These are phyloP conservation scores for Pythium rishiriense DNA, from an alignment of 352 stramenopile genomes.

Conservation along the genomic window DNA sequence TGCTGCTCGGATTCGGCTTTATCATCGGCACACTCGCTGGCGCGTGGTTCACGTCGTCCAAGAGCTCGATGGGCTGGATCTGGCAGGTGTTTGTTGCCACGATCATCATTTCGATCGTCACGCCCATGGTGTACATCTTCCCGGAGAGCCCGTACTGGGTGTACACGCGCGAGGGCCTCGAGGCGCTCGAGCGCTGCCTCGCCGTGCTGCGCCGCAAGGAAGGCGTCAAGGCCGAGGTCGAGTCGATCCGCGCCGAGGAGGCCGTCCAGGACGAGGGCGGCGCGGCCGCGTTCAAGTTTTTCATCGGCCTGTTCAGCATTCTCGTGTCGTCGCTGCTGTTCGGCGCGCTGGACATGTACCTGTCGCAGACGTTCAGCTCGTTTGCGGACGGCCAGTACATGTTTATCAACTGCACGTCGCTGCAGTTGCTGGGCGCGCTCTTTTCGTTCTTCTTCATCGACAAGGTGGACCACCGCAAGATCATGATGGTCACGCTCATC, in stretches of 20 bases:
- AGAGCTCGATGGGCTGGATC: constrained; percentile 76
- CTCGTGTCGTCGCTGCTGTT: constrained; percentile 67
- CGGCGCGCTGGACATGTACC: constrained; percentile 73
- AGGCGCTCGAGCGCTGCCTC: constrained; percentile 72
- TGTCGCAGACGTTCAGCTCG: constrained; percentile 56
- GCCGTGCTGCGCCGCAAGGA: constrained; percentile 77
- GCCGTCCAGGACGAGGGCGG: constrained; percentile 34
- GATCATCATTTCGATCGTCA: constrained; percentile 79
- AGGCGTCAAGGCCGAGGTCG: constrained; percentile 68
- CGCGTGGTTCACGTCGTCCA: constrained; percentile 70
- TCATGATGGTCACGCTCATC: constrained; percentile 71
- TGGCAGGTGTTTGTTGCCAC: constrained; percentile 85
- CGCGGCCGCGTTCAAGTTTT: constrained; percentile 59
- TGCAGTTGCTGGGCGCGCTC: constrained; percentile 72
- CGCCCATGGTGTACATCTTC: constrained; percentile 82
- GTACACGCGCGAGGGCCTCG: constrained; percentile 71
- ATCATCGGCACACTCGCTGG: constrained; percentile 60
- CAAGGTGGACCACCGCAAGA: constrained; percentile 69
- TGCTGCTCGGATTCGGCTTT: constrained; percentile 74
- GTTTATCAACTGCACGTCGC: constrained; percentile 71
- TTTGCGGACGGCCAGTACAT: constrained; percentile 73
- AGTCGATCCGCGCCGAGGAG: constrained; percentile 78
- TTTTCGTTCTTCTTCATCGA: constrained; percentile 90
- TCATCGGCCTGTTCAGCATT: constrained; percentile 66
- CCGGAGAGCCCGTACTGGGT: constrained; percentile 87